Evolutionary conservation across 345 rosid genomes (phyloP).

Genomic region (Brassica nigra): DNA sequence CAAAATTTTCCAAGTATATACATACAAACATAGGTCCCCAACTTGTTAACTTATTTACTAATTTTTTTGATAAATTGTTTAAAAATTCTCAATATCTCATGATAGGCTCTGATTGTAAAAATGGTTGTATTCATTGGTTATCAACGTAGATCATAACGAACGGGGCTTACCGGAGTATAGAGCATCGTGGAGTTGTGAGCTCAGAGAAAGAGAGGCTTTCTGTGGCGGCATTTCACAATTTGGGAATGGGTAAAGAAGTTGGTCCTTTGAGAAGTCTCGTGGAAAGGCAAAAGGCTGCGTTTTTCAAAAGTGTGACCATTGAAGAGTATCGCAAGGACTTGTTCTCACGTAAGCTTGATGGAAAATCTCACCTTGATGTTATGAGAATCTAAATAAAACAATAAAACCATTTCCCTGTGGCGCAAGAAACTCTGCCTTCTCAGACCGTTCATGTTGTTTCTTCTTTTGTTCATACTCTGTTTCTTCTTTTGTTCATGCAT

Average conservation of each 20-base stretch:
- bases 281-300: conserved; percentile 27
- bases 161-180: conserved; percentile 45
- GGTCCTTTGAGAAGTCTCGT: conserved; percentile 39
- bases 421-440: not conserved
- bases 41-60: too few species aligned
- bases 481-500: not conserved
- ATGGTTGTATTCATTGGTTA: not conserved
- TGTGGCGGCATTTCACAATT: conserved; percentile 36
- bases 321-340: conserved; percentile 30
- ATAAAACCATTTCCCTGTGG: not conserved
- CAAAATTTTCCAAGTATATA: too few species aligned
- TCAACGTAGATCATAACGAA: conserved; percentile 43
- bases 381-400: conserved; percentile 30
- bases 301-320: conserved; percentile 22
- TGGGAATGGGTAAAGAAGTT: conserved; percentile 30
- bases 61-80: not conserved
- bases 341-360: conserved; percentile 29
- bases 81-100: not conserved
- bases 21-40: too few species aligned
- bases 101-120: not conserved
- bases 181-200: conserved; percentile 45
- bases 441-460: not conserved
- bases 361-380: conserved; percentile 26
- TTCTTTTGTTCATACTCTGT: not conserved
- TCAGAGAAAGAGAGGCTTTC: conserved; percentile 43